A percentile compares a stretch with the other conserved stretches of the same genome.
phyloP scores from a whole-genome alignment of 2,329 filamentous ascomycete genomes.

The Curvularia spicifera region DNA sequence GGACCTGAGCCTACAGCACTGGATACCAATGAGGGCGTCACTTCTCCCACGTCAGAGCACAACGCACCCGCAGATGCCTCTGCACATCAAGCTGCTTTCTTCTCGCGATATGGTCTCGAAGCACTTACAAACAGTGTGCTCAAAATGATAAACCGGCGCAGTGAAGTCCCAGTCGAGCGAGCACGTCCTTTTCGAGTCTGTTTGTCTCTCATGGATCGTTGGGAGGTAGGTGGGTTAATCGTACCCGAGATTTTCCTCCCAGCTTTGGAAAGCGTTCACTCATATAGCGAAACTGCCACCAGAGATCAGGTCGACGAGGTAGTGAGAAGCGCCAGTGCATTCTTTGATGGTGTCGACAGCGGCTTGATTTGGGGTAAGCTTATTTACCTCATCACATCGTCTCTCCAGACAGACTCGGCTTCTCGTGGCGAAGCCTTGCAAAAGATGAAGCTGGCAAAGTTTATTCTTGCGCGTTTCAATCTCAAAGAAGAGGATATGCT shows the following conservation, averaged over 20 bases:
- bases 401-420: constrained; percentile 58
- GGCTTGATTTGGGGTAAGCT: constrained; percentile 90
- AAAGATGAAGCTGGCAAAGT: constrained; percentile 76
- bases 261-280: constrained; percentile 78
- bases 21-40: constrained; percentile 43
- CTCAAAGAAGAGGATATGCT: constrained; percentile 96
- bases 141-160: constrained; percentile 71
- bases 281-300: constrained; percentile 71
- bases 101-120: constrained; percentile 77
- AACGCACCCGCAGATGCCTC: constrained; percentile 51
- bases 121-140: constrained; percentile 77
- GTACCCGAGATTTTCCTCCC: constrained; percentile 89
- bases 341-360: constrained; percentile 97
- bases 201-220: constrained; percentile 95
- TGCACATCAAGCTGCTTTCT: constrained; percentile 69
- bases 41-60: constrained; percentile 57
- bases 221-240: constrained; percentile 92
- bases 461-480: constrained; percentile 88
- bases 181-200: constrained; percentile 90
- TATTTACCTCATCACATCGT: constrained; percentile 66
- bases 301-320: constrained; percentile 82
- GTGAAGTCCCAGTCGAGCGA: constrained; percentile 66
- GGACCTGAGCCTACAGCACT: constrained; percentile 69
- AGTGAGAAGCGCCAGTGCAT: constrained; percentile 88
- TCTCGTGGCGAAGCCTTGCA: constrained; percentile 57